phyloP scores from a whole-genome alignment of 2,329 filamentous ascomycete genomes.

The Colletotrichum theobromicola region DNA sequence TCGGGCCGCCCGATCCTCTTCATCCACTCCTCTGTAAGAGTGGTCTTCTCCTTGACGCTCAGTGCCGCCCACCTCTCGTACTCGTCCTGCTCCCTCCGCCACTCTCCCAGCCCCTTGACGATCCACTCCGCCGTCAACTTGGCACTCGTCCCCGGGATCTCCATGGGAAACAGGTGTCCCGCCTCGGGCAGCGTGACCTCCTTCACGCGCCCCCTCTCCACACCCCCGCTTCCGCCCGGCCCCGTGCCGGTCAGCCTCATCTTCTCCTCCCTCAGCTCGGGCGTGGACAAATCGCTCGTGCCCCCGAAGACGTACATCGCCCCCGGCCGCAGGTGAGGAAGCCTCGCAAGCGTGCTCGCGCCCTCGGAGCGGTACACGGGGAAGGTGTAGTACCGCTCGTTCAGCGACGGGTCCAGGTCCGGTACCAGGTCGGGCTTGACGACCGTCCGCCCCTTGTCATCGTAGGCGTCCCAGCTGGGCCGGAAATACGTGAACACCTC shows the following conservation, averaged over 20 bases:
- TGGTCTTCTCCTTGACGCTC: conserved; percentile 58
- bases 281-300: conserved; percentile 59
- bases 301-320: conserved; percentile 74
- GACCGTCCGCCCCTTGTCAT: conserved; percentile 39
- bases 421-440: conserved; percentile 45
- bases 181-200: conserved; percentile 66
- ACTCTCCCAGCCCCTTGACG: conserved; percentile 58
- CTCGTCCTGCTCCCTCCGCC: conserved; percentile 60
- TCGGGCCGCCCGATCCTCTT: conserved; percentile 50
- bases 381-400: conserved; percentile 39
- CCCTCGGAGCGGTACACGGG: conserved; percentile 75
- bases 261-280: conserved; percentile 58
- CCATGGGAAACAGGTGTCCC: conserved; percentile 87
- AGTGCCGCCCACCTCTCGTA: conserved; percentile 62
- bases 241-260: conserved; percentile 68
- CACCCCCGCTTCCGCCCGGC: conserved; percentile 71
- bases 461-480: conserved; percentile 56
- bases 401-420: conserved; percentile 49
- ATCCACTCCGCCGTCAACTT: conserved; percentile 63
- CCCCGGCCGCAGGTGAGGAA: conserved; percentile 67
- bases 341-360: conserved; percentile 55
- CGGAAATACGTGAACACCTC: conserved; percentile 82
- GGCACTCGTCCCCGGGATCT: conserved; percentile 72
- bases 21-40: conserved; percentile 59
- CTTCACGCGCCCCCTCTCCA: conserved; percentile 68